These are phyloP conservation scores for Cordyceps cicadae DNA, from an alignment of 2,329 filamentous ascomycete species.

Conservation along the genomic window DNA sequence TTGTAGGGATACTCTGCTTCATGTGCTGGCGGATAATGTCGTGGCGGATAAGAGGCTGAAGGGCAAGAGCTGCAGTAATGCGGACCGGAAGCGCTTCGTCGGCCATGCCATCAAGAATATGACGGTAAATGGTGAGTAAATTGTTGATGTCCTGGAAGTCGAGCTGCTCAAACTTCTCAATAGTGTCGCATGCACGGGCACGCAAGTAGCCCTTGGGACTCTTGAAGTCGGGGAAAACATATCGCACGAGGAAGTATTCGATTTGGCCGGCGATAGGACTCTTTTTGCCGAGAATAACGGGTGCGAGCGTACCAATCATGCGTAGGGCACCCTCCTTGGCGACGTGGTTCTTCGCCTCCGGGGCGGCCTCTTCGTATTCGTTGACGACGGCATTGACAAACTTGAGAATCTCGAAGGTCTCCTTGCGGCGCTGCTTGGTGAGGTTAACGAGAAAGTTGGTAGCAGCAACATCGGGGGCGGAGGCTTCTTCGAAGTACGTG, in stretches of 20 bases:
- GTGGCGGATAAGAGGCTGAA: constrained; percentile 92
- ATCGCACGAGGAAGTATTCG: constrained; percentile 96
- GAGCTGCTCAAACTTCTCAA: constrained; percentile 96
- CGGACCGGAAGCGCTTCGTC: constrained; percentile 88
- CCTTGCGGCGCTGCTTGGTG: constrained; percentile 89
- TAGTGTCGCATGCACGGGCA: constrained; percentile 88
- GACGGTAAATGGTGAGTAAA: constrained; percentile 89
- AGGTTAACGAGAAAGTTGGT: constrained; percentile 94
- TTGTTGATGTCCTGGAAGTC: constrained; percentile 97
- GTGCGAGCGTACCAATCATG: constrained; percentile 93
- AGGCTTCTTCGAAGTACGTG: constrained; percentile 96
- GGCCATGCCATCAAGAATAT: constrained; percentile 94
- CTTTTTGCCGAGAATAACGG: constrained; percentile 94
- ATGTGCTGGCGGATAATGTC: constrained; percentile 90
- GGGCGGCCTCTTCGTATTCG: constrained; percentile 76
- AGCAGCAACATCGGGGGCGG: constrained; percentile 86
- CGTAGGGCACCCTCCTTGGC: constrained; percentile 94
- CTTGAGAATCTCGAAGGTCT: constrained; percentile 87
- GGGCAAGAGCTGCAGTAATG: constrained; percentile 84
- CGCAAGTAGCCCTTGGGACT: constrained; percentile 87
- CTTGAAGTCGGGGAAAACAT: constrained; percentile 96
- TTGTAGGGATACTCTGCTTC: constrained; percentile 96
- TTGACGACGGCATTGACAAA: constrained; percentile 95
- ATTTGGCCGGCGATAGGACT: constrained; percentile 96
- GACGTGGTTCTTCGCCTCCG: constrained; percentile 84